Conservation (phyloP, 176 grass and related monocot species). For the Juncus effusus region DNA sequence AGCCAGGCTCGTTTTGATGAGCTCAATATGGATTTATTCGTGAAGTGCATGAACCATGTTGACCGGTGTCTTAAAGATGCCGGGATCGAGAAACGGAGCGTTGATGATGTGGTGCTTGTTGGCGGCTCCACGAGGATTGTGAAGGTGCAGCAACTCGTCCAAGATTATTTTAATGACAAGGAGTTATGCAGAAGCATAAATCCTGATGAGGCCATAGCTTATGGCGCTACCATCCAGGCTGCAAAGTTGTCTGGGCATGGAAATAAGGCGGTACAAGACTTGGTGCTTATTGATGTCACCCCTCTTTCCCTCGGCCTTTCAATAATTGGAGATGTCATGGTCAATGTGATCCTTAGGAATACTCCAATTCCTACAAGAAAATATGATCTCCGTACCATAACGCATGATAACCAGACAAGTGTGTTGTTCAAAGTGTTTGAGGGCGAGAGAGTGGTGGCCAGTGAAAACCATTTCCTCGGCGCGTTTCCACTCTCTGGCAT, state of each 20-base stretch:
- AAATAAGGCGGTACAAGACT: conserved; percentile 64
- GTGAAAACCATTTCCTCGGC: conserved; percentile 70
- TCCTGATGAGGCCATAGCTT: too few relatives aligned
- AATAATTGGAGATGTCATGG: conserved; percentile 64
- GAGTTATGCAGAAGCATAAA: too few relatives aligned
- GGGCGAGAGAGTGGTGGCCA: conserved; percentile 61
- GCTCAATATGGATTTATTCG: too few relatives aligned
- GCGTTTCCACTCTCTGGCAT: conserved; percentile 76
- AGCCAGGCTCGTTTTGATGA: conserved; percentile 73
- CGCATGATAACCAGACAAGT: conserved; percentile 67
- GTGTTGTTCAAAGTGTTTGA: conserved; percentile 85
- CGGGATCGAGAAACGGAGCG: conserved; percentile 53
- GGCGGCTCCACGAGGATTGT: conserved; percentile 70
- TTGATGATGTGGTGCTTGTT: conserved; percentile 72
- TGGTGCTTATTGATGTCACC: conserved; percentile 72
- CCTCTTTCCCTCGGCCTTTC: conserved; percentile 62
- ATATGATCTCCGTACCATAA: conserved; percentile 69
- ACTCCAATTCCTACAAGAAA: conserved; percentile 38
- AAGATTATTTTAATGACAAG: too few relatives aligned
- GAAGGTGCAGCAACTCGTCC: too few relatives aligned
- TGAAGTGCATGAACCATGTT: conserved; percentile 73
- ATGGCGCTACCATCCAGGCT: conserved; percentile 66
- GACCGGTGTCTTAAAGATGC: conserved; percentile 74
- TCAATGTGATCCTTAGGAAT: conserved; percentile 55
- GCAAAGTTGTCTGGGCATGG: too few relatives aligned